Evolutionary conservation across 345 rosid species (phyloP).

Genomic region (Rhizophora mangle): DNA sequence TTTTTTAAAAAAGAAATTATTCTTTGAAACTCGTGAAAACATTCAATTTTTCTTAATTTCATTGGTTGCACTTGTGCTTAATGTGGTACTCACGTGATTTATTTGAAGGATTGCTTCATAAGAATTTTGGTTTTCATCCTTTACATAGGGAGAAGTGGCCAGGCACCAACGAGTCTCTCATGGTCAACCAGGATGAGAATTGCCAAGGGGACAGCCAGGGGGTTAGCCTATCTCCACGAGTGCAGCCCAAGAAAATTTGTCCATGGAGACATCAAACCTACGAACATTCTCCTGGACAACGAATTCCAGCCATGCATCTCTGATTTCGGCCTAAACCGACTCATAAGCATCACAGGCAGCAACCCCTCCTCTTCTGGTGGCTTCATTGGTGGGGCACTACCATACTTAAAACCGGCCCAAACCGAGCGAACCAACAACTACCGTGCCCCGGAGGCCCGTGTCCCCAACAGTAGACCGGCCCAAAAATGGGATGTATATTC

Average conservation of each 20-base stretch:
- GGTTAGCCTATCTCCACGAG: slow-evolving; percentile 93
- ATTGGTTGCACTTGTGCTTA: no score
- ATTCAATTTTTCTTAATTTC: no score
- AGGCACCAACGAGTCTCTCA: slow-evolving; percentile 64
- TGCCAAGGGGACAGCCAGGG: slow-evolving; percentile 86
- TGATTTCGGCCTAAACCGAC: slow-evolving; percentile 79
- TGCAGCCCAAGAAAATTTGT: slow-evolving; percentile 92
- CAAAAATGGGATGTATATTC: slow-evolving; percentile 94
- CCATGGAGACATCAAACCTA: slow-evolving; percentile 87
- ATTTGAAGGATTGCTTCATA: no score
- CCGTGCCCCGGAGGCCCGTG: slow-evolving; percentile 80
- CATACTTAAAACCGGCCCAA: slow-evolving; percentile 61
- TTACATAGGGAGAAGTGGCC: slow-evolving; percentile 70
- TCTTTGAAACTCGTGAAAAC: no score
- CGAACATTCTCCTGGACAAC: slow-evolving; percentile 83
- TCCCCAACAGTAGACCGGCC: slow-evolving; percentile 52
- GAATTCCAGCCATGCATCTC: slow-evolving; percentile 76
- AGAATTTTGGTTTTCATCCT: neutral
- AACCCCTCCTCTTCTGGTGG: slow-evolving; percentile 62
- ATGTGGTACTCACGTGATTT: no score
- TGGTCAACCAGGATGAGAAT: slow-evolving; percentile 86
- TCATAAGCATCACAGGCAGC: slow-evolving; percentile 71
- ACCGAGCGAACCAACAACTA: slow-evolving; percentile 60
- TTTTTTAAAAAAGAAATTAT: no score
- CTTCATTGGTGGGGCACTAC: slow-evolving; percentile 73